Evolutionary conservation across 345 rosid species (phyloP), one percentile per base, ranked within the genome.

Genomic region (Triadica sebifera): DNA sequence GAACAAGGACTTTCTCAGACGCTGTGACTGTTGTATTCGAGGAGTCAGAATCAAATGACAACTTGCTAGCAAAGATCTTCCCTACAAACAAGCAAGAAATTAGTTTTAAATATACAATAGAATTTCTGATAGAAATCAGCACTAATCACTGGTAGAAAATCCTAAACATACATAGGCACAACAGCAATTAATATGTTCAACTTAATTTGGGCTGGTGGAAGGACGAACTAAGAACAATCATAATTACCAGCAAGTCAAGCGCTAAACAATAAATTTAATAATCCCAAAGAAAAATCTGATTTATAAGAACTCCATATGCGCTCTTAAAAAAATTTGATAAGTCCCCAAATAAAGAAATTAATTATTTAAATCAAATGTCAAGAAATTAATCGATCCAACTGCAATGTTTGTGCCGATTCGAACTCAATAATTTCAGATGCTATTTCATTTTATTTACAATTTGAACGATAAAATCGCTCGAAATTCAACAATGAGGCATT

Each of bases 1-100:
- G 88, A 79, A 87, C 91, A 67, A 90, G 84, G 75, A 88, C 77
- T 84, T 91, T 88, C 57, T 83, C 86, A 49, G 97, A 88, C n/a
- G 91, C 79, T 59, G 89, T 71, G 61, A 87, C 86, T 7, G 83
- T 74, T 63, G 84, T 12, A 29, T 89, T 88, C 15, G 91, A 79
- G 43, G n/a, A n/a, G n/a, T n/a, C n/a, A n/a, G 90, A 70, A 10
- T 91, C 90, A 38, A 90, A 86, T n/a, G 70, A 91, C 93, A 79
- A 85, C 74, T 82, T 89, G 75, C 81, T 86, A 79, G 87, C 89
- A 79, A 83, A 81, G 62, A 87, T 79, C 87, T 87, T 92, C 84
- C 92, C 97, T 92, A 84, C 86, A 92, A 83, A 83, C 57, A 80
- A 81, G 77, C 75, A 82, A 74, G 56, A 73, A 72, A 78, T 86